Conservation (phyloP, 257 asterid species). For the Ajuga chamaepitys region DNA sequence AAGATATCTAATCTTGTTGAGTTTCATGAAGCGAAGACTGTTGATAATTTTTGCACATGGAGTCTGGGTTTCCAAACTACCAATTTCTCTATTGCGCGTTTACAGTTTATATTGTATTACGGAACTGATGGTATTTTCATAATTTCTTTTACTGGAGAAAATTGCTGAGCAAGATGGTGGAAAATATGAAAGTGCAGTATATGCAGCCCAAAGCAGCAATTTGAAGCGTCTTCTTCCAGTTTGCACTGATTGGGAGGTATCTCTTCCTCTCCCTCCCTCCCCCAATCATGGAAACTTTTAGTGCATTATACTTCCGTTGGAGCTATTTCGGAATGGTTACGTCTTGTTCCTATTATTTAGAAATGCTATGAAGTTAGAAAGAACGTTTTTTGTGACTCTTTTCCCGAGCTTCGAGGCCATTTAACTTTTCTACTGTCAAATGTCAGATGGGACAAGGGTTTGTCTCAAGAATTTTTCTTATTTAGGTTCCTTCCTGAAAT, state of each 20-base stretch:
- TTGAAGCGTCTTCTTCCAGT: constrained; percentile 85
- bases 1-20: constrained; percentile 3
- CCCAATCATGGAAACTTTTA: background rate
- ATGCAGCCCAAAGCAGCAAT: constrained; percentile 92
- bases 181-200: constrained; percentile 84
- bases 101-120: constrained; percentile 1
- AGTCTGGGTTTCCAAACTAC: background rate
- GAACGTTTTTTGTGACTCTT: background rate
- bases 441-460: background rate
- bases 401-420: background rate
- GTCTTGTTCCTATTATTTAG: background rate
- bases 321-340: background rate
- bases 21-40: constrained; percentile 1
- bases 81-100: background rate
- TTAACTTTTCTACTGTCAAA: background rate
- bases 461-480: background rate
- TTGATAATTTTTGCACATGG: constrained; percentile 2
- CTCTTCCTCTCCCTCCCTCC: constrained; percentile 12
- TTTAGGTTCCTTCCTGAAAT: background rate
- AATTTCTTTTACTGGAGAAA: constrained; percentile 51
- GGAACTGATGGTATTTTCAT: constrained; percentile 19
- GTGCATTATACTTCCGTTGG: constrained; percentile 5
- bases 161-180: constrained; percentile 94
- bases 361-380: background rate
- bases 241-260: constrained; percentile 98